Conservation (phyloP, 345 rosid species). For the Eucalyptus erythrocorys region DNA sequence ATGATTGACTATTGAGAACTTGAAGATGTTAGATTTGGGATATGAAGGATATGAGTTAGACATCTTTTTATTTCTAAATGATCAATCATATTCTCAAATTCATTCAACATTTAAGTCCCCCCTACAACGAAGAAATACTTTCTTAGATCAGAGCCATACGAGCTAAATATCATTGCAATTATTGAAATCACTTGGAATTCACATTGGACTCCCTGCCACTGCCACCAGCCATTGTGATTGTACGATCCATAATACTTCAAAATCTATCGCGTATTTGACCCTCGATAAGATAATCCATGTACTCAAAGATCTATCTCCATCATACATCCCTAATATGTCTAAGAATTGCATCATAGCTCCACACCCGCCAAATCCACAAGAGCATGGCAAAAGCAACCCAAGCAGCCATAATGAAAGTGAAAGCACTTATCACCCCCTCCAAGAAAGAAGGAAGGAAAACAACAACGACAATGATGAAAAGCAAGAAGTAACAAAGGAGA, state of each 20-base stretch:
- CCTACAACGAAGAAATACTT: rapidly evolving
- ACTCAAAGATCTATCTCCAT: background rate
- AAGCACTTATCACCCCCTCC: background rate
- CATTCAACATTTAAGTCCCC: background rate
- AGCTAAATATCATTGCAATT: background rate
- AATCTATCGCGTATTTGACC: too few relatives aligned
- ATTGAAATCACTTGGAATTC: background rate
- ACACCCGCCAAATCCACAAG: background rate
- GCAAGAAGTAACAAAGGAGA: background rate
- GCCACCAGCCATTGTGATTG: background rate
- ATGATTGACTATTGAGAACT: background rate
- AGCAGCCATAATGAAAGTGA: background rate
- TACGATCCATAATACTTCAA: background rate
- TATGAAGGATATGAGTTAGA: background rate
- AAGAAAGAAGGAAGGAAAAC: background rate
- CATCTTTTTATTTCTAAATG: background rate
- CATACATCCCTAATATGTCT: background rate
- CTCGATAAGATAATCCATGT: background rate
- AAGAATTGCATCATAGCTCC: background rate
- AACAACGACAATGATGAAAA: background rate
- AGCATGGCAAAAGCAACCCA: background rate
- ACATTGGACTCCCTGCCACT: background rate
- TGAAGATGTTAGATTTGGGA: background rate
- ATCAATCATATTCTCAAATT: background rate
- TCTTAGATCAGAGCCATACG: background rate